A percentile compares a stretch with the other conserved stretches of the same genome.
Conservation (phyloP, 345 rosid genomes). For the Syzygium oleosum region DNA sequence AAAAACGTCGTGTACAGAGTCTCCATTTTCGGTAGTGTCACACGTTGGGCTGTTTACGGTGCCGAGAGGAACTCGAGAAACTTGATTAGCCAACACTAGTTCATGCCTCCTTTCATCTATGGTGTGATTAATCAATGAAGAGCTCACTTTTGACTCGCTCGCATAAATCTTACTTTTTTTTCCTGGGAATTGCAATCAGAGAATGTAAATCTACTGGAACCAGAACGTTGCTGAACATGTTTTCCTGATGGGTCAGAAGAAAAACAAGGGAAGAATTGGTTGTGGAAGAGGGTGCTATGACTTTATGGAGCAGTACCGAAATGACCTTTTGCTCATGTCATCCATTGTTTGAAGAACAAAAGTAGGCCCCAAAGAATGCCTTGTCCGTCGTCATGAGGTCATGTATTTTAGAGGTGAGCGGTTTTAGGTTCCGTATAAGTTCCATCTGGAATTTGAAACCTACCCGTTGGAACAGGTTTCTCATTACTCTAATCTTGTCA, state of each 20-base stretch:
- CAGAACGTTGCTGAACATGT: too few relatives aligned
- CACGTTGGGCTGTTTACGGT: too few relatives aligned
- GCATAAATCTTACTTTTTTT: accelerated
- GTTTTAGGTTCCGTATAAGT: too few relatives aligned
- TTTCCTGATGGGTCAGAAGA: not conserved
- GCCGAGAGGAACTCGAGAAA: not conserved
- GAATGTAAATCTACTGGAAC: not conserved
- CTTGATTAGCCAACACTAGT: not conserved
- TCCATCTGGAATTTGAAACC: too few relatives aligned
- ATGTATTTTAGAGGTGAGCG: too few relatives aligned
- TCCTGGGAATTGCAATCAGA: not conserved
- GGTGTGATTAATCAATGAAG: not conserved
- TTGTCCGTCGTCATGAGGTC: too few relatives aligned
- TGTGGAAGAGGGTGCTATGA: not conserved
- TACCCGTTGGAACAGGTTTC: too few relatives aligned
- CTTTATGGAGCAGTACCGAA: not conserved
- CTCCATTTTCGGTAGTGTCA: not conserved
- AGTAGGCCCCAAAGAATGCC: not conserved
- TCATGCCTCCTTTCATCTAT: not conserved
- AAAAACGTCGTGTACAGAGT: too few relatives aligned
- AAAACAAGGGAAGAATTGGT: not conserved
- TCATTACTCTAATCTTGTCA: too few relatives aligned
- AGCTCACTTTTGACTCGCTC: not conserved
- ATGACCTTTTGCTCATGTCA: not conserved
- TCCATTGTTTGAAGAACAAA: not conserved